Conservation (phyloP, 1,139 yeast species). For the Ogataea hybrid region DNA sequence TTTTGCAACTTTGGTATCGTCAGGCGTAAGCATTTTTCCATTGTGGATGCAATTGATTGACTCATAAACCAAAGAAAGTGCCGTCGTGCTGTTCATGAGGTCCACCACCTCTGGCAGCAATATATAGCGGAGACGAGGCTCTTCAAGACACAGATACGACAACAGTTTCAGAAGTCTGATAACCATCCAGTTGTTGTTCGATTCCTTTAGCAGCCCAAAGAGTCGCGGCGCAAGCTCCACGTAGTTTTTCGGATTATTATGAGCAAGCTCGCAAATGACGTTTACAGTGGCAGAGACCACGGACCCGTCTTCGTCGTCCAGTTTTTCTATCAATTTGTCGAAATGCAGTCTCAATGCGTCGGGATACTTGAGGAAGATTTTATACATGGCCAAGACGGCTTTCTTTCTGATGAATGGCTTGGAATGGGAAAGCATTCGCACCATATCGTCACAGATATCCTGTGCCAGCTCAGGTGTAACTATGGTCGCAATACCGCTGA, state of each 20-base stretch:
- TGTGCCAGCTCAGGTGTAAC: constrained; percentile 89
- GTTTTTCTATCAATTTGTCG: constrained; percentile 67
- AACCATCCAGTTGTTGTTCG: constrained; percentile 91
- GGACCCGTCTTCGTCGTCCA: constrained; percentile 73
- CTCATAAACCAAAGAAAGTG: constrained; percentile 86
- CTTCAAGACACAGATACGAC: constrained; percentile 77
- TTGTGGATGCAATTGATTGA: constrained; percentile 85
- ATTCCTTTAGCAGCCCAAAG: constrained; percentile 70
- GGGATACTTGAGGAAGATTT: constrained; percentile 87
- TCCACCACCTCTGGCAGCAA: constrained; percentile 78
- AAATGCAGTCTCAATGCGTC: constrained; percentile 79
- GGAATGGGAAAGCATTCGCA: constrained; percentile 82
- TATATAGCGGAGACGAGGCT: constrained; percentile 81
- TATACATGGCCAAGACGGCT: constrained; percentile 88
- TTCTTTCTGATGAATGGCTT: constrained; percentile 90
- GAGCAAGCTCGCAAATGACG: constrained; percentile 90
- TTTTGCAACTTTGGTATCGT: constrained; percentile 68
- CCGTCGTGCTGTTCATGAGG: constrained; percentile 72
- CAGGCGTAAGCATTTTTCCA: constrained; percentile 74
- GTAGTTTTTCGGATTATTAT: constrained; percentile 76
- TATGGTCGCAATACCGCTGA: constrained; percentile 88
- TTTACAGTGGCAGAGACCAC: constrained; percentile 95
- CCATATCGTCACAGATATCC: constrained; percentile 85
- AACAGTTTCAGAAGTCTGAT: constrained; percentile 85
- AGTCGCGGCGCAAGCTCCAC: constrained; percentile 79